phyloP scores from a whole-genome alignment of 75 land plant species.

The Picea glauca region DNA sequence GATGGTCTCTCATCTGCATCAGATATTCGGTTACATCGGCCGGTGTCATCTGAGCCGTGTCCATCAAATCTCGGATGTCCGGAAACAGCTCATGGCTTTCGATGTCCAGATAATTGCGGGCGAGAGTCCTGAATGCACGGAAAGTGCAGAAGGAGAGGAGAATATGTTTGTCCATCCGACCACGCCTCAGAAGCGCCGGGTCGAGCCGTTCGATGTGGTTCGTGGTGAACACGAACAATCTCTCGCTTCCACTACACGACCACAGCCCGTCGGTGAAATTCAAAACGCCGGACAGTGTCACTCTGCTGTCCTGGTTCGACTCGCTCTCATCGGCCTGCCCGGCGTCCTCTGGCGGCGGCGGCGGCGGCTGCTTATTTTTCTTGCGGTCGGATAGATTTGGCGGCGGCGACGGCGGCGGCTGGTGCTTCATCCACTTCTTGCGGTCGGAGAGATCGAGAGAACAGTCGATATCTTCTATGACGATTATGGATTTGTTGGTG shows the following conservation, averaged over 20 bases:
- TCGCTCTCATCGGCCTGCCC: not conserved
- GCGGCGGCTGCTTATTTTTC: not conserved
- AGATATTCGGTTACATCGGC: not conserved
- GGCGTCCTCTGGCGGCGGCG: not conserved
- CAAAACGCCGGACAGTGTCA: conserved; percentile 40
- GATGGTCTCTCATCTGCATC: not conserved
- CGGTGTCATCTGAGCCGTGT: not conserved
- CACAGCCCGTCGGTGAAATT: conserved; percentile 18
- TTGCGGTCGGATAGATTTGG: not conserved
- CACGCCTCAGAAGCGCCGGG: conserved; percentile 23
- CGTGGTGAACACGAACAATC: conserved; percentile 39
- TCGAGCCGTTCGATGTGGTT: conserved; percentile 36
- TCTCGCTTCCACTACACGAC: conserved; percentile 35
- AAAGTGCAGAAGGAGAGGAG: conserved; percentile 17
- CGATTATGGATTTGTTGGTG: not conserved
- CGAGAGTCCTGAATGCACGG: conserved; percentile 28
- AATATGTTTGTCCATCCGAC: conserved; percentile 10
- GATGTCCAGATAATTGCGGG: conserved; percentile 22
- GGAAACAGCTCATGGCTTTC: conserved; percentile 19
- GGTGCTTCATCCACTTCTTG: not conserved
- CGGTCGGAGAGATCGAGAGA: not conserved
- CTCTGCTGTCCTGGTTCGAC: conserved; percentile 10
- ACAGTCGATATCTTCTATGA: conserved; percentile 3
- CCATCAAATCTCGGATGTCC: not conserved
- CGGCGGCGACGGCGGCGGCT: not conserved